A percentile compares a stretch with the other conserved stretches of the same genome.
Evolutionary conservation across 2,329 filamentous ascomycete genomes (phyloP).

Genomic region (Thelonectria discophora): DNA sequence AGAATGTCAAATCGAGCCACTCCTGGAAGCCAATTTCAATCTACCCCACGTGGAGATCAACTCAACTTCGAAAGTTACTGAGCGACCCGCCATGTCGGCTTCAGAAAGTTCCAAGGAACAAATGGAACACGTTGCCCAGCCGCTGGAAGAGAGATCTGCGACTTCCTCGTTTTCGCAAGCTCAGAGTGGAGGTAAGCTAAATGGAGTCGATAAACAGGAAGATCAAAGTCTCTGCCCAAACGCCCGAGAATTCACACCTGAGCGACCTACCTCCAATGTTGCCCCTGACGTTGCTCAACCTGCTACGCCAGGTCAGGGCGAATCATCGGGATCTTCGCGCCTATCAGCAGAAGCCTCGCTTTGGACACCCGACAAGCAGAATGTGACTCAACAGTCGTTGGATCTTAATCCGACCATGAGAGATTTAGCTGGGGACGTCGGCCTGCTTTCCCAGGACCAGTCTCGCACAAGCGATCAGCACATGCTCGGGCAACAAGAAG

Average conservation of each 20-base stretch:
- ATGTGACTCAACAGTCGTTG: not conserved
- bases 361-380: not conserved
- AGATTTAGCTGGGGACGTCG: not conserved
- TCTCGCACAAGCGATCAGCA: slow-evolving; percentile 8
- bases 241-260: slow-evolving; percentile 29
- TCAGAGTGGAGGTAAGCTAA: slow-evolving; percentile 25
- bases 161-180: not conserved
- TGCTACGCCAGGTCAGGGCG: not conserved
- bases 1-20: slow-evolving; percentile 1
- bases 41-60: not conserved
- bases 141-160: not conserved
- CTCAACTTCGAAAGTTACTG: not conserved
- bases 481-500: not conserved
- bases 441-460: not conserved
- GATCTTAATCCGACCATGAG: not conserved
- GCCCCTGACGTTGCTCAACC: not conserved
- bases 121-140: not conserved
- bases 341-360: slow-evolving; percentile 4
- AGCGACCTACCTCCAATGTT: not conserved
- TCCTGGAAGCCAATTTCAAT: not conserved
- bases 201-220: not conserved
- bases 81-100: not conserved
- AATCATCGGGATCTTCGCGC: not conserved
- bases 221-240: slow-evolving; percentile 30
- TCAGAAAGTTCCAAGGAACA: not conserved